These are phyloP conservation scores for Agrocybe praecox DNA, from an alignment of 768 basidiomycete species.

Conservation along the genomic window DNA sequence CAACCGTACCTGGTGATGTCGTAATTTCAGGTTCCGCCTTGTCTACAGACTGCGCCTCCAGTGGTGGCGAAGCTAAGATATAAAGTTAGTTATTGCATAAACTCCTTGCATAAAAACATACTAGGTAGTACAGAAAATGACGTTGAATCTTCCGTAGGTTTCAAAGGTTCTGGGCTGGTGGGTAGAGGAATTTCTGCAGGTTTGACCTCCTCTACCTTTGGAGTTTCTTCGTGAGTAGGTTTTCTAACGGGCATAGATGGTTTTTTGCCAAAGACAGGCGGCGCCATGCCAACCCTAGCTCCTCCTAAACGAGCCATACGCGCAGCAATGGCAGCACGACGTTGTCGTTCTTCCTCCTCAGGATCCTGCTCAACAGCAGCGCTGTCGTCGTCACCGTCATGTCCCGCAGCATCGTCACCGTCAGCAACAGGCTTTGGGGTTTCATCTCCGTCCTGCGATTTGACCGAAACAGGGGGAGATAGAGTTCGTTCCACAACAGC, in stretches of 20 bases:
- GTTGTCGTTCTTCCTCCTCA: conserved; percentile 75
- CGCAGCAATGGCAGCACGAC: conserved; percentile 86
- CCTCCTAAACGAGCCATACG: conserved; percentile 94
- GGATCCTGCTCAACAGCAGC: conserved; percentile 35
- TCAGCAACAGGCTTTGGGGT: conserved; percentile 18
- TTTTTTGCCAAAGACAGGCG: conserved; percentile 65
- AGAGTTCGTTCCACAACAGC: conserved; percentile 29
- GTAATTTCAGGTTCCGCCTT: not conserved
- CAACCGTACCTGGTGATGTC: conserved; percentile 12
- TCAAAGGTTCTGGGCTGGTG: conserved; percentile 5
- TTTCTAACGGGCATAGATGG: conserved; percentile 31
- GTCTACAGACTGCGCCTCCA: not conserved
- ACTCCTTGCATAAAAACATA: not conserved
- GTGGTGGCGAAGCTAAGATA: conserved; percentile 9
- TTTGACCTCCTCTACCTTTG: conserved; percentile 20
- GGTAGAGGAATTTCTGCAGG: conserved; percentile 11
- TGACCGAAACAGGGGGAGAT: conserved; percentile 35
- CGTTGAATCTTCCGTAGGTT: conserved; percentile 2
- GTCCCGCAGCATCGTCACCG: conserved; percentile 5
- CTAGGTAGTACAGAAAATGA: not conserved
- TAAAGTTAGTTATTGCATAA: not conserved
- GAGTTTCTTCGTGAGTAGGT: conserved; percentile 28
- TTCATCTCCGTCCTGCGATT: conserved; percentile 16
- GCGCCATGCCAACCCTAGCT: conserved; percentile 77
- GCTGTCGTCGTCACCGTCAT: not conserved